phyloP scores from a whole-genome alignment of 129 eudicot species.

The Erigeron canadensis region DNA sequence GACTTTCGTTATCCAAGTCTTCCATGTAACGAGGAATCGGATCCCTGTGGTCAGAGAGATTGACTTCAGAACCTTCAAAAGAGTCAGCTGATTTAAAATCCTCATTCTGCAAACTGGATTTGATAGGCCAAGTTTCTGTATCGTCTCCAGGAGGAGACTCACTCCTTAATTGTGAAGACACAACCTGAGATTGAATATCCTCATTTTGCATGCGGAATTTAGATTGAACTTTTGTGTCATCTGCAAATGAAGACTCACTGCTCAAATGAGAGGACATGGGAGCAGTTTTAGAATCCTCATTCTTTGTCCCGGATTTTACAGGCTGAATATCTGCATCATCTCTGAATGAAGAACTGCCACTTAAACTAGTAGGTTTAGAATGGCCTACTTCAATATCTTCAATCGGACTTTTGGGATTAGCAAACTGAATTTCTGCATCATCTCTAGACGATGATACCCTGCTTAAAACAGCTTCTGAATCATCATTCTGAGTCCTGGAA shows the following conservation, averaged over 20 bases:
- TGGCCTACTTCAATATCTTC: neutral
- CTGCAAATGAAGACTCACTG: neutral
- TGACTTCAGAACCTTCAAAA: slow-evolving; percentile 30
- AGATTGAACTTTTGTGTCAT: slow-evolving; percentile 10
- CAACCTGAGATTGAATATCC: neutral
- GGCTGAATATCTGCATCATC: slow-evolving; percentile 3
- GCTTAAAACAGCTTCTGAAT: neutral
- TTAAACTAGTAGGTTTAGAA: neutral
- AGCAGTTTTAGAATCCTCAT: neutral
- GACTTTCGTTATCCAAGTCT: slow-evolving; percentile 23
- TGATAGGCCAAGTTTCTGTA: slow-evolving; percentile 31
- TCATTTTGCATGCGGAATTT: neutral
- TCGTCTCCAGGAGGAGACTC: slow-evolving; percentile 20
- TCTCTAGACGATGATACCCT: neutral
- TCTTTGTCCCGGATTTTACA: neutral
- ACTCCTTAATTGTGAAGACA: neutral
- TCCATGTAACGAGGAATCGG: slow-evolving; percentile 29
- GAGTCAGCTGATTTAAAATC: slow-evolving; percentile 33
- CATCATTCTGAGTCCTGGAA: neutral
- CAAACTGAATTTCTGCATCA: neutral
- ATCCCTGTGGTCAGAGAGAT: slow-evolving; percentile 34
- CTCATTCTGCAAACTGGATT: slow-evolving; percentile 23
- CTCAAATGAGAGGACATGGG: slow-evolving; percentile 13
- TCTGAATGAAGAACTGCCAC: neutral
- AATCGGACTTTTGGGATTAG: neutral